Evolutionary conservation across 148 eudicot genomes (phyloP), one percentile per base, ranked within the genome.

Genomic region (Fagopyrum esculentum): DNA sequence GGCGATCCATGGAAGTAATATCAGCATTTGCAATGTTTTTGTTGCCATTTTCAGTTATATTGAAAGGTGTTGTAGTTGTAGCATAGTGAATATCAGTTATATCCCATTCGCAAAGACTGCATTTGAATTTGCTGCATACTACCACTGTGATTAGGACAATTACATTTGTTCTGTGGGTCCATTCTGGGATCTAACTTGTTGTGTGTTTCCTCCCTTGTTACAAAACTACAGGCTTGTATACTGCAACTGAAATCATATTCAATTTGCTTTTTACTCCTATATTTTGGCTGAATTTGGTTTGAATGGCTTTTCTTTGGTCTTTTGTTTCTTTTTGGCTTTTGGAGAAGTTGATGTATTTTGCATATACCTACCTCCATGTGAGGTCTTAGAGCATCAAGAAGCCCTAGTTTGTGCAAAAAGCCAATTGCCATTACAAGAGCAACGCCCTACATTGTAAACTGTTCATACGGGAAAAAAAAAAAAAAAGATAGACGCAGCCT

Each of bases 141-240:
- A 46, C 19, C 43, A 43, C 71, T 5, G 13, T 66, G 71, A 66
- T 45, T 66, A 66, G 71, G 71, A 66, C 40, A 40, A 66, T 35
- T 6, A 40, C 46, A 9, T 8, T 49, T 7, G 9, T 66, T 66
- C 17, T 35, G 17, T 35, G 70, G 45, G 69, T 10, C 45, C 69
- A 64, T 19, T n/a, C 26, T 60, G 68, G 13, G 11, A 9, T 60
- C 68, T 29, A 40, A 35, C 10, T 60, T 60, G 68, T 60, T 60
- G 40, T 60, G 40, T 26, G 68, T 60, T 60, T 60, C 68, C 29
- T 26, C 44, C 40, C 40, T 2, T 61, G 69, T 30, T 5, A 61
- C 35, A 10, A 61, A 26, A 30, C 69, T 61, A 9, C 69, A 61
- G 63, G 63, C 63, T 57, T 35, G 7, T 55, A 55, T 57, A 57